Percentiles rank a stretch among this genome's conserved stretches.
Conservation (phyloP, 2,329 filamentous ascomycete genomes). For the Trichoderma sp. region DNA sequence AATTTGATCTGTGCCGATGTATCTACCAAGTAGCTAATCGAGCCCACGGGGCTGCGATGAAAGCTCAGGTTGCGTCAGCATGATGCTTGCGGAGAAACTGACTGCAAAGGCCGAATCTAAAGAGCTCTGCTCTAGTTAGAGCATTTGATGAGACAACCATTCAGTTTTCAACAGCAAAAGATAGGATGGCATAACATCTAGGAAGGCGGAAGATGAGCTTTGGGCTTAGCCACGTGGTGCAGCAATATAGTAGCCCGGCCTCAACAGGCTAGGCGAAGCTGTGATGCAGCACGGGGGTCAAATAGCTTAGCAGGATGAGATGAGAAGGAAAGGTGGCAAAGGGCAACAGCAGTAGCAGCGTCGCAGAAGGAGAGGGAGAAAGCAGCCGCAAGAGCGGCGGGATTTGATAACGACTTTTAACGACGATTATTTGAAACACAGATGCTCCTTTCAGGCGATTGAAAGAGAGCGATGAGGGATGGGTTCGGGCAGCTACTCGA, state of each 20-base stretch:
- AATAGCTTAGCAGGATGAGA: neutral
- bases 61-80: neutral
- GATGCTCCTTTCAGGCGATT: neutral
- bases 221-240: neutral
- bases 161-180: conserved; percentile 1
- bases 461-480: neutral
- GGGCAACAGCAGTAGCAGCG: conserved; percentile 6
- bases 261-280: neutral
- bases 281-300: neutral
- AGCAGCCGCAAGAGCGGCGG: neutral
- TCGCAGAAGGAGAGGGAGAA: conserved; percentile 22
- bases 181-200: neutral
- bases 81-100: conserved; percentile 2
- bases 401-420: conserved; percentile 6
- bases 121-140: conserved; percentile 11
- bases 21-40: neutral
- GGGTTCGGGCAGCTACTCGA: neutral
- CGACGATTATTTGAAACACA: conserved; percentile 10
- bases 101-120: neutral
- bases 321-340: neutral
- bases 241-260: neutral
- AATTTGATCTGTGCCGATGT: neutral
- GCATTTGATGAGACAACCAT: conserved; percentile 1
- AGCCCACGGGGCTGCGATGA: neutral
- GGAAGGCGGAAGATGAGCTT: neutral